Evolutionary conservation across 208 protist genomes (phyloP).

Genomic region (Polymyxa betae): DNA sequence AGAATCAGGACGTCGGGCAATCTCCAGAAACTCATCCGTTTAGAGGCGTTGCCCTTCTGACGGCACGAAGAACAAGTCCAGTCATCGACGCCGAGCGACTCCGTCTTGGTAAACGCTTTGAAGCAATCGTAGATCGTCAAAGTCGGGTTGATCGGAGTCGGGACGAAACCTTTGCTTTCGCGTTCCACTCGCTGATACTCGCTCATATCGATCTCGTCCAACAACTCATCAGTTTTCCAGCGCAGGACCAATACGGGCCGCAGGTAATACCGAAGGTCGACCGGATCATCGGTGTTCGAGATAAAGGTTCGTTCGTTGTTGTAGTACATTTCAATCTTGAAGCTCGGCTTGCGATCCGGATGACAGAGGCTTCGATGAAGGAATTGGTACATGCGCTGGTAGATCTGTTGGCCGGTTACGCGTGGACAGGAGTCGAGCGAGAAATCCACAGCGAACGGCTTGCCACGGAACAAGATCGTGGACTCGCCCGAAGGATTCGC

Average conservation of each 20-base stretch:
- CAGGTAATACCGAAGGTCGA: neutral
- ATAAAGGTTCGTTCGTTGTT: no score
- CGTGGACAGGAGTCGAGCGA: neutral
- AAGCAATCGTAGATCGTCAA: conserved; percentile 15
- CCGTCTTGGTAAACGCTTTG: neutral
- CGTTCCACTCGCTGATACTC: neutral
- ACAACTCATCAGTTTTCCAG: neutral
- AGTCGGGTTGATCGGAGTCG: neutral
- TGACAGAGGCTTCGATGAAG: neutral
- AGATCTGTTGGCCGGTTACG: neutral
- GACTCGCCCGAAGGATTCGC: neutral
- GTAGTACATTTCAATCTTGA: no score
- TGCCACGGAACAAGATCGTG: neutral
- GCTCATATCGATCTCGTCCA: neutral
- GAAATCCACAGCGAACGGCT: conserved; percentile 31
- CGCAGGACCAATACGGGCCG: neutral
- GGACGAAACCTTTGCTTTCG: no score
- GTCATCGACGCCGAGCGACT: conserved; percentile 42
- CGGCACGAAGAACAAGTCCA: neutral
- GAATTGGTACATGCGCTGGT: neutral
- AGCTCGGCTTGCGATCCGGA: neutral
- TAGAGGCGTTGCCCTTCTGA: neutral
- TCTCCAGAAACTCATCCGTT: conserved; percentile 28
- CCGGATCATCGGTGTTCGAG: no score
- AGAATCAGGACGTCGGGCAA: conserved; percentile 8